phyloP scores from a whole-genome alignment of 164 flowering plant genomes.

The Vitis cinerea region DNA sequence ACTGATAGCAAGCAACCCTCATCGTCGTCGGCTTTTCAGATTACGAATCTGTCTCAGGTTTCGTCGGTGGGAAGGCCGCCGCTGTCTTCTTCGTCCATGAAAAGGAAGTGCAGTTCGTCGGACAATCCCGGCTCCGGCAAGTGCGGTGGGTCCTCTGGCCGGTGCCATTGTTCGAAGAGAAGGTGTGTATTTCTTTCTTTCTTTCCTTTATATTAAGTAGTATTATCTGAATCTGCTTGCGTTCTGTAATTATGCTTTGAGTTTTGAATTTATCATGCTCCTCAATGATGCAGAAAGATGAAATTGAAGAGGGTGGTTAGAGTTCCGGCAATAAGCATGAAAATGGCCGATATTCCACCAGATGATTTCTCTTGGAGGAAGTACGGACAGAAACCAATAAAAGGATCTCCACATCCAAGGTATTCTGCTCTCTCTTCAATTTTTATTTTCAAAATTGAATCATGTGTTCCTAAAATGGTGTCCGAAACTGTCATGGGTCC shows the following conservation, averaged over 20 bases:
- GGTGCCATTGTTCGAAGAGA: conserved; percentile 89
- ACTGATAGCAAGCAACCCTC: conserved; percentile 43
- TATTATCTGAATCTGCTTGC: neutral
- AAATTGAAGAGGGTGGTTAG: conserved; percentile 74
- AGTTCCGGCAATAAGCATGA: conserved; percentile 89
- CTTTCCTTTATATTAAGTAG: neutral
- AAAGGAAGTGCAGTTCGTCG: conserved; percentile 65
- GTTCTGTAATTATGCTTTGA: neutral
- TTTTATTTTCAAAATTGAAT: neutral
- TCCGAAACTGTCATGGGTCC: no score
- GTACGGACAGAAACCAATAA: conserved; percentile 95
- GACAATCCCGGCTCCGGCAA: conserved; percentile 53
- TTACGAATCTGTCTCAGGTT: conserved; percentile 47
- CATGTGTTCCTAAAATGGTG: neutral
- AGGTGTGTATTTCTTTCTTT: conserved; percentile 36
- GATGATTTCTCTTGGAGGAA: conserved; percentile 97
- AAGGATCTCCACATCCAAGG: conserved; percentile 99
- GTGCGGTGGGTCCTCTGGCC: conserved; percentile 51
- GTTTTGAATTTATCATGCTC: neutral
- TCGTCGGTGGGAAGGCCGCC: conserved; percentile 60
- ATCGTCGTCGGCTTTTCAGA: conserved; percentile 49
- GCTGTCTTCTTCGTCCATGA: conserved; percentile 50
- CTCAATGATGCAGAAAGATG: conserved; percentile 44
- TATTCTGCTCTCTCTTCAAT: conserved; percentile 10
- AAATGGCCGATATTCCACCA: conserved; percentile 89